phyloP scores from a whole-genome alignment of 208 protist species.

The Trypanosomatidae sp. region DNA sequence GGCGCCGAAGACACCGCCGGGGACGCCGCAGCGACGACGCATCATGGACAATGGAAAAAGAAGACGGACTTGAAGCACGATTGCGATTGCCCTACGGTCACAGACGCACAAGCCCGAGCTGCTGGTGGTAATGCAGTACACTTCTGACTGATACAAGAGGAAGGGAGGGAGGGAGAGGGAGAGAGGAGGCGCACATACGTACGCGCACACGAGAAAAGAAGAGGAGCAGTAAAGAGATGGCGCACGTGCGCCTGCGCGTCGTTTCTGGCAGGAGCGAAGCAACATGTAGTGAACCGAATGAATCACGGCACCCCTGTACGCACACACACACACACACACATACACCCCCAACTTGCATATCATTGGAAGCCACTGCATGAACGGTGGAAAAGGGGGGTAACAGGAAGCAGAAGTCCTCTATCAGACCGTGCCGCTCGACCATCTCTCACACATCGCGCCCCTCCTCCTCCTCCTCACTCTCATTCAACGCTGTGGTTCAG shows the following conservation, averaged over 20 bases:
- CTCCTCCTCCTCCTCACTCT: neutral
- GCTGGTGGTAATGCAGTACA: neutral
- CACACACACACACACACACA: constrained; percentile 2
- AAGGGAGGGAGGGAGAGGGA: neutral
- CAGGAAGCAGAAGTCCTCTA: neutral
- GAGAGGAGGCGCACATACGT: neutral
- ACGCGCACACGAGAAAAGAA: neutral
- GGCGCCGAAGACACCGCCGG: neutral
- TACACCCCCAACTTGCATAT: no score
- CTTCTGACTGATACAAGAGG: neutral
- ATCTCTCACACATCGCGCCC: neutral
- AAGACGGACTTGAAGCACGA: neutral
- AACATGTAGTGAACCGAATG: neutral
- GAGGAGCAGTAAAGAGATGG: neutral
- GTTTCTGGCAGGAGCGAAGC: neutral
- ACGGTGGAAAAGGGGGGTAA: neutral
- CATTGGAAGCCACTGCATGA: neutral
- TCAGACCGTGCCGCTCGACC: neutral
- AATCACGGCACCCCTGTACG: neutral
- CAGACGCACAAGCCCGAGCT: neutral
- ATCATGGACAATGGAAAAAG: constrained; percentile 31
- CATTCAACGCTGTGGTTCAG: neutral
- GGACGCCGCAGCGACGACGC: constrained; percentile 30
- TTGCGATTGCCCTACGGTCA: neutral
- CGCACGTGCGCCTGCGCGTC: neutral